Evolutionary conservation across 768 basidiomycete genomes (phyloP).

Genomic region (Suillus variegatus): DNA sequence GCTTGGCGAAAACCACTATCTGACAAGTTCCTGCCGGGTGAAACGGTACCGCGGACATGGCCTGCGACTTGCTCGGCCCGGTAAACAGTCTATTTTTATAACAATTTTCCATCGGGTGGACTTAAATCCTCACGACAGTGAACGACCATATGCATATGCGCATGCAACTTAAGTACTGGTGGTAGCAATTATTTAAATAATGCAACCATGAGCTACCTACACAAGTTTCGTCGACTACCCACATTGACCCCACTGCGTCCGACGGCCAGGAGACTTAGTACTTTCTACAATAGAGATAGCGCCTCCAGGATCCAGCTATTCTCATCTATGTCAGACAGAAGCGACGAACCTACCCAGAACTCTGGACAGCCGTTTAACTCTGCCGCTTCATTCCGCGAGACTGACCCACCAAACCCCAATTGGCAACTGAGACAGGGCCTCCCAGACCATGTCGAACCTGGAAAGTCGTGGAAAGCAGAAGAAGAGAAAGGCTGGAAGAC

Average conservation of each 20-base stretch:
- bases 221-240: neutral
- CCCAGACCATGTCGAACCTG: conserved; percentile 18
- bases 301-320: conserved; percentile 7
- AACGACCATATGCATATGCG: neutral
- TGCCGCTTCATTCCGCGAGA: conserved; percentile 34
- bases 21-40: neutral
- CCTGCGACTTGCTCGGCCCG: neutral
- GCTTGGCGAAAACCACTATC: neutral
- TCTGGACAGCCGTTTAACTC: conserved; percentile 22
- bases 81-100: neutral
- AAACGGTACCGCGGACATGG: neutral
- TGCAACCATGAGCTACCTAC: neutral
- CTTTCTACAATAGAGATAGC: neutral
- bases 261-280: too few relatives aligned
- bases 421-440: conserved; percentile 48
- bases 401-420: conserved; percentile 38
- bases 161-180: neutral
- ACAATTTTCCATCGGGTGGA: neutral
- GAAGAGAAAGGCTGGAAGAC: conserved; percentile 39
- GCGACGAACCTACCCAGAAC: conserved; percentile 7
- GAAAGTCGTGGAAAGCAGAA: conserved; percentile 33
- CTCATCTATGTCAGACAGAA: neutral
- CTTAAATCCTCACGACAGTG: neutral
- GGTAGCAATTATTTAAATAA: neutral
- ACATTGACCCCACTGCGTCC: neutral